phyloP scores from a whole-genome alignment of 208 protist genomes.

The Trichomonas gallinae region DNA sequence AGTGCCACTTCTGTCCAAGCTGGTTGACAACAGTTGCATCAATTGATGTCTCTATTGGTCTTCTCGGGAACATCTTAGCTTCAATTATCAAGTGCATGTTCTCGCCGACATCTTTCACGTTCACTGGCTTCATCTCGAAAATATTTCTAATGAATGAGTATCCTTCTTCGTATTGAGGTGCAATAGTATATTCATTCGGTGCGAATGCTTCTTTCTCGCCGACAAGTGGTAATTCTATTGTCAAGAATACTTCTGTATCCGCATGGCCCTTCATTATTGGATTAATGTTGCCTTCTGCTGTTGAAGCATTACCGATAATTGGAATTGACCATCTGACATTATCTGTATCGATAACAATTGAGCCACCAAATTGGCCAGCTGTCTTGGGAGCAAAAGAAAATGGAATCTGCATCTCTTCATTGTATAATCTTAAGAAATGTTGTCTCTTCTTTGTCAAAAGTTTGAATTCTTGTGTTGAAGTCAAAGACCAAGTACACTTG shows the following conservation, averaged over 20 bases:
- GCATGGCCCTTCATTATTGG: neutral
- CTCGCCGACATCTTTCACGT: neutral
- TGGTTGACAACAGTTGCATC: neutral
- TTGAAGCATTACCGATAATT: neutral
- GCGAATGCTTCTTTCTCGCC: neutral
- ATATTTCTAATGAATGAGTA: neutral
- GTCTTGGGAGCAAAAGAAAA: neutral
- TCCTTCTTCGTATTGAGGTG: neutral
- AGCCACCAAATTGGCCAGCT: neutral
- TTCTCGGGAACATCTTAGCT: neutral
- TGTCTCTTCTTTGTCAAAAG: neutral
- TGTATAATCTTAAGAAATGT: neutral
- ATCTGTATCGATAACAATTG: neutral
- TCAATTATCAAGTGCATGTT: neutral
- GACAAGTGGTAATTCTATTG: neutral
- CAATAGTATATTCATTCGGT: neutral
- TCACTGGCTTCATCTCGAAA: neutral
- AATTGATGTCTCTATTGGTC: neutral
- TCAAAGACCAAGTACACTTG: neutral
- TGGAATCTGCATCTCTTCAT: neutral
- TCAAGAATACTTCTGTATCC: neutral
- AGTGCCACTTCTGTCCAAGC: neutral
- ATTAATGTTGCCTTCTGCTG: neutral
- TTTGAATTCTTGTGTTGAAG: neutral
- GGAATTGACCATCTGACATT: neutral